Evolutionary conservation across 768 basidiomycete species (phyloP).

Genomic region (Mycena kentingensis): DNA sequence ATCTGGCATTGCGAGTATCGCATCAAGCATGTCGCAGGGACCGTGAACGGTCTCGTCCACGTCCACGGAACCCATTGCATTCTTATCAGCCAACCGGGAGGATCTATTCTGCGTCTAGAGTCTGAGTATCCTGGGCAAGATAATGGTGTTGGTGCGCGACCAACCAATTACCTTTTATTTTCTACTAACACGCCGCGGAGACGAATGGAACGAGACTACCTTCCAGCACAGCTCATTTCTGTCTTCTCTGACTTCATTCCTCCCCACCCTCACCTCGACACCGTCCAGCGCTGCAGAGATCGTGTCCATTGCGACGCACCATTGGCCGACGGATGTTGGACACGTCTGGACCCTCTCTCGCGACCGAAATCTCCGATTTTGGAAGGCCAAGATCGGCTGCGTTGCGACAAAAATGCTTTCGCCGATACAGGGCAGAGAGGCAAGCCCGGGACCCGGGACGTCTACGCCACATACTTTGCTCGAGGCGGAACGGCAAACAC

Average conservation of each 20-base stretch:
- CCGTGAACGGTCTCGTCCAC: conserved; percentile 53
- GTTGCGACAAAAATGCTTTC: conserved; percentile 62
- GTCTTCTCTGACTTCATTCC: conserved; percentile 65
- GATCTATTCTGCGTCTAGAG: conserved; percentile 70
- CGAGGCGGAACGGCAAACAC: conserved; percentile 59
- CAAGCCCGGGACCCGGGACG: conserved; percentile 33
- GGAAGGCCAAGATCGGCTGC: conserved; percentile 78
- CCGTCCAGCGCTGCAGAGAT: conserved; percentile 57
- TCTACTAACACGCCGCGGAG: conserved; percentile 39
- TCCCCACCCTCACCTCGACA: conserved; percentile 53
- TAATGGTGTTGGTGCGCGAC: conserved; percentile 56
- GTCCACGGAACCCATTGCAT: conserved; percentile 68
- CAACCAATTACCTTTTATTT: conserved; percentile 16
- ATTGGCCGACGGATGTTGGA: conserved; percentile 74
- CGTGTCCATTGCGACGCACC: conserved; percentile 70
- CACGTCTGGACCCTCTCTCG: conserved; percentile 85
- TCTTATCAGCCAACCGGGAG: conserved; percentile 61
- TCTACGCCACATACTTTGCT: conserved; percentile 49
- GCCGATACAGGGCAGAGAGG: conserved; percentile 33
- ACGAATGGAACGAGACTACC: conserved; percentile 69
- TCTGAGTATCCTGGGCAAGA: conserved; percentile 58
- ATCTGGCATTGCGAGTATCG: conserved; percentile 71
- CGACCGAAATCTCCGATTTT: conserved; percentile 81
- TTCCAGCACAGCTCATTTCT: conserved; percentile 69
- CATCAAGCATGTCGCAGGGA: conserved; percentile 54